Conservation (phyloP, 306 rosid genomes). For the Amphicarpaea edgeworthii region DNA sequence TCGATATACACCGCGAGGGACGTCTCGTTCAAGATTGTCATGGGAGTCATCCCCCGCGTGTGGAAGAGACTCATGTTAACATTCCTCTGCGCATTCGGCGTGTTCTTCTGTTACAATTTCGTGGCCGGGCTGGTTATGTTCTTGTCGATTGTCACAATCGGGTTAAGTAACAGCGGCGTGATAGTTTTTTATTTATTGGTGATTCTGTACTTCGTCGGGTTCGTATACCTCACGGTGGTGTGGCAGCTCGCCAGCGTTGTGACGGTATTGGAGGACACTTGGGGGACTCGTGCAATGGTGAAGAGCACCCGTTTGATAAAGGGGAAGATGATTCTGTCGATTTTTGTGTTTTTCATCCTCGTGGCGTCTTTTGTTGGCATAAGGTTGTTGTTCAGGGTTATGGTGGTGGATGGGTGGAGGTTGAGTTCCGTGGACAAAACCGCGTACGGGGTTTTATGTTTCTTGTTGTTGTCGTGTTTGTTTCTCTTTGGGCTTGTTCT, state of each 20-base stretch:
- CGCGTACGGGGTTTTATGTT: constrained; percentile 50
- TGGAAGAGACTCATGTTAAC: constrained; percentile 73
- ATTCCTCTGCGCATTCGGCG: constrained; percentile 51
- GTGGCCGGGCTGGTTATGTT: neutral
- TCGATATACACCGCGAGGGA: constrained; percentile 57
- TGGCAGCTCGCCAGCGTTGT: constrained; percentile 80
- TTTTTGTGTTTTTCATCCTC: constrained; percentile 23
- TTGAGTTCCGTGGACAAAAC: constrained; percentile 37
- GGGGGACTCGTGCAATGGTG: constrained; percentile 66
- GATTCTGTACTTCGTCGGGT: constrained; percentile 50
- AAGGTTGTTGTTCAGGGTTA: constrained; percentile 39
- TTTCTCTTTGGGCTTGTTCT: constrained; percentile 56
- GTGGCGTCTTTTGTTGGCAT: neutral
- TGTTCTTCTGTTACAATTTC: constrained; percentile 50
- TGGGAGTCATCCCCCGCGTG: constrained; percentile 65
- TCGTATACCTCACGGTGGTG: constrained; percentile 57
- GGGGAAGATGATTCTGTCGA: constrained; percentile 63
- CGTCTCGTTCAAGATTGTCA: constrained; percentile 52
- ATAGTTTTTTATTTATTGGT: neutral
- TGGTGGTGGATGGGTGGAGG: constrained; percentile 54
- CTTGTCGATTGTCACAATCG: neutral
- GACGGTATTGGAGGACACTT: constrained; percentile 65
- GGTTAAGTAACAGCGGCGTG: accelerated
- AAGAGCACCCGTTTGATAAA: constrained; percentile 62
- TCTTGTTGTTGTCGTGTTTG: constrained; percentile 47